phyloP scores from a whole-genome alignment of 2,329 filamentous ascomycete species.

The Rugonectria rugulosa region DNA sequence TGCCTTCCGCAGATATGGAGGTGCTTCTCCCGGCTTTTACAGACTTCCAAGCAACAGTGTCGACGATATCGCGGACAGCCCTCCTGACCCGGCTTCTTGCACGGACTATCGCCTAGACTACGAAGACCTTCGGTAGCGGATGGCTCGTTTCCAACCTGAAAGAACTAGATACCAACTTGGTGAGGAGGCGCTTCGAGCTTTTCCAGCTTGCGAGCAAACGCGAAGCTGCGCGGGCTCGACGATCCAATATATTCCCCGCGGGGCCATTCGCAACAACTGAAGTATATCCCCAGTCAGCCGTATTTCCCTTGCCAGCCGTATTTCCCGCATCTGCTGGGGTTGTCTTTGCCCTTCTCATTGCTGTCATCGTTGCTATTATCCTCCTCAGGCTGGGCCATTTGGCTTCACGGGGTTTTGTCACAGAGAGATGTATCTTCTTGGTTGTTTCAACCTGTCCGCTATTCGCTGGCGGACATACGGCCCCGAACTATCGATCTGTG shows the following conservation, averaged over 20 bases:
- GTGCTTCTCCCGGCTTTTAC: conserved; percentile 48
- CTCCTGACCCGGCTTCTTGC: conserved; percentile 52
- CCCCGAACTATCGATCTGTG: conserved; percentile 40
- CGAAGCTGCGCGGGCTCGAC: no score
- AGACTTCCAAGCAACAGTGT: conserved; percentile 80
- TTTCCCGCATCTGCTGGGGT: no score
- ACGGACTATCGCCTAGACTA: conserved; percentile 76
- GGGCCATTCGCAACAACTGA: no score
- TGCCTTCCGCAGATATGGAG: conserved; percentile 69
- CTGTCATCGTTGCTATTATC: no score
- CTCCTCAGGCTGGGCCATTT: no score
- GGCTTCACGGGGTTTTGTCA: no score
- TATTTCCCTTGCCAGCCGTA: no score
- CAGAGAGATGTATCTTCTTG: no score
- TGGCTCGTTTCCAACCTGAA: conserved; percentile 84
- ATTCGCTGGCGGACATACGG: conserved; percentile 62
- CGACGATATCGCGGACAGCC: conserved; percentile 82
- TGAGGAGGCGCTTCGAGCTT: conserved; percentile 72
- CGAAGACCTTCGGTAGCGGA: conserved; percentile 70
- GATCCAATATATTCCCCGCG: no score
- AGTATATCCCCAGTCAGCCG: no score
- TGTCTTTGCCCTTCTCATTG: no score
- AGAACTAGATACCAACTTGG: conserved; percentile 94
- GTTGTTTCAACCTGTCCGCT: conserved; percentile 63
- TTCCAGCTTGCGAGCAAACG: conserved; percentile 68